phyloP scores from a whole-genome alignment of 257 asterid genomes.

The Solanum appendiculatum region DNA sequence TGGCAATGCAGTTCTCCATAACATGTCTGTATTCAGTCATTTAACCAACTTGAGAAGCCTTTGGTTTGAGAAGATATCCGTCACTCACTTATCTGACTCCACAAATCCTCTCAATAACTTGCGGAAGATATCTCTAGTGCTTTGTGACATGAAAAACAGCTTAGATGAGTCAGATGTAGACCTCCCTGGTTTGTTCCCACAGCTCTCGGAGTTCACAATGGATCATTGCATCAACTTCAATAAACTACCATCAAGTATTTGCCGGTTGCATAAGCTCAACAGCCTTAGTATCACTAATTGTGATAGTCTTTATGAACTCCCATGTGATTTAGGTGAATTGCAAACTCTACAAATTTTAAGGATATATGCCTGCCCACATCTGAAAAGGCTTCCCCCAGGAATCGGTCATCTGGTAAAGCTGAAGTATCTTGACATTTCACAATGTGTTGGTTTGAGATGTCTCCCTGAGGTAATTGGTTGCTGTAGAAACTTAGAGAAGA shows the following conservation, averaged over 20 bases:
- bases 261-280: constrained; percentile 46
- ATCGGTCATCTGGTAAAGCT: constrained; percentile 36
- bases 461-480: constrained; percentile 65
- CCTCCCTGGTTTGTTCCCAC: constrained; percentile 62
- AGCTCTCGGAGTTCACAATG: constrained; percentile 67
- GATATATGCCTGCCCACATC: constrained; percentile 64
- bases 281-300: constrained; percentile 82
- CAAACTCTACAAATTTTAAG: constrained; percentile 42
- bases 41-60: constrained; percentile 68
- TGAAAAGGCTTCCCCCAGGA: constrained; percentile 46
- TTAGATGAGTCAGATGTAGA: constrained; percentile 31
- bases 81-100: constrained; percentile 55
- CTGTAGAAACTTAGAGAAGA: constrained; percentile 65
- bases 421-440: constrained; percentile 65
- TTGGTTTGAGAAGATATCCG: constrained; percentile 64
- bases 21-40: constrained; percentile 48
- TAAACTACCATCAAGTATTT: constrained; percentile 47
- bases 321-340: constrained; percentile 49
- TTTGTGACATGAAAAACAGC: constrained; percentile 49
- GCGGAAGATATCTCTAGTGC: constrained; percentile 54
- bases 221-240: constrained; percentile 82
- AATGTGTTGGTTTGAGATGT: constrained; percentile 56
- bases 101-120: constrained; percentile 50
- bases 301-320: constrained; percentile 59
- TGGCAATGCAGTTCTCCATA: constrained; percentile 40